Evolutionary conservation across 83 land plant genomes (phyloP), one percentile per base, ranked within the genome.

Genomic region (Diphasiastrum complanatum): DNA sequence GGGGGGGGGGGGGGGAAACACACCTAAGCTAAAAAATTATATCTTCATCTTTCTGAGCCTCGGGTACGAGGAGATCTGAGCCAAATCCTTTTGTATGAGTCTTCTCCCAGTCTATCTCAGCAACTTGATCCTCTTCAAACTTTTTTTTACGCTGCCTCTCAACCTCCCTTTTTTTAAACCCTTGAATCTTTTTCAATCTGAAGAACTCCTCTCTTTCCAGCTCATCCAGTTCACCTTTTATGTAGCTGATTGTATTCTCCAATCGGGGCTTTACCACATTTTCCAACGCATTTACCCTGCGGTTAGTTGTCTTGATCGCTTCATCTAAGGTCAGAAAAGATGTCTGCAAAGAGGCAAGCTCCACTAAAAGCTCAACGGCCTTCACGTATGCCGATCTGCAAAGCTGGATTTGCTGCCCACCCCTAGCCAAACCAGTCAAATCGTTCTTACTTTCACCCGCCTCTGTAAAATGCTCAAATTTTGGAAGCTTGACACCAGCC

Each of bases 151-250:
- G 33, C 69, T 89, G 85, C 65, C 76, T 71, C 78, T 89, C 91
- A 3, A 84, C 55, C 78, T 84, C 97, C 64, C 82, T 87, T 65
- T 79, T 84, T 82, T 91, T 91, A 61, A 76, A 91, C 0, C 87
- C 95, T 50, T 91, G 97, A 11, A 91, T 79, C 77, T 91, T 91
- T 73, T 91, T 91, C 63, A 91, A 72, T 68, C 97, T 64, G 64
- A 87, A 91, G 63, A 91, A 91, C 60, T 91, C 97, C 67, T 91
- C 97, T 45, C 97, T 70, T 71, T 91, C 97, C 37, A 91, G 76
- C 79, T 91, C 97, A 68, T 91, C 97, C 35, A 91, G 67, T 74
- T 91, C 97, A 6, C 86, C 93, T 60, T 87, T 87, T 50, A 91
- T 91, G 68, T 91, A 91, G n/a, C 31, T 80, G 33, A 91, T 87